Base-by-base conservation (phyloP, 2,329 filamentous ascomycete species). In the Phialophora tarda region DNA sequence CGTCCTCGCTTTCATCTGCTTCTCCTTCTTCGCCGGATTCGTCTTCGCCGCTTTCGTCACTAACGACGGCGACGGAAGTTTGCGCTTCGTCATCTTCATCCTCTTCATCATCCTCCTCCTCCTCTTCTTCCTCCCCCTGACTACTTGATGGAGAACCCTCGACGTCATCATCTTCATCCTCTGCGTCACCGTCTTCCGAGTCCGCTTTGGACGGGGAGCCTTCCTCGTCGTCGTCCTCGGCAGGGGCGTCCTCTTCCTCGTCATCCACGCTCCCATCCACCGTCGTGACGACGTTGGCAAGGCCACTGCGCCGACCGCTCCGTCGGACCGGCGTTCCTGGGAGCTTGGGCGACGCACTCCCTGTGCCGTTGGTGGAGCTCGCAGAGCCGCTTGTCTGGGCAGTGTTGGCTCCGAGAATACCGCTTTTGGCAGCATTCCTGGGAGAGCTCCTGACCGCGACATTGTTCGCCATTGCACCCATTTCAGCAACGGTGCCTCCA, bases 371-470 rank as follows among this genome's bases (percentile, higher is more conserved):
- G 26, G 32, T 62, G 24, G 28, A 47, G 41, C 62, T 70, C 34
- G 64, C 71, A 59, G 67, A 66, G 30, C 66, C 55, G 41, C 63
- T 38, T n/a, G 23, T 14, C 21, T 41, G 34, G 7, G 10, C 53
- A 30, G 30, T n/a, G 23, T 23, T 5, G 28, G 3, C 30, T 24
- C 44, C 47, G 2, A 21, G 21, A 4, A 23, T 7, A 4, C 32
- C 51, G 47, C 32, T 66, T 4, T 59, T 47, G 17, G 56, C 54
- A 41, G 68, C 65, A 48, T 72, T 67, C 21, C 71, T 60, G 12
- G 71, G 71, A 2, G 68, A 70, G 53, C 69, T 71, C 30, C 71
- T 68, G 32, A 72, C 68, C 2, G 71, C 62, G 17, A 69, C 62
- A 11, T 62, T 62, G 8, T 51, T 48, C 2, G 64, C 64, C 12